Evolutionary conservation across 2,329 filamentous ascomycete genomes (phyloP).

Genomic region (Penicillium sp.): DNA sequence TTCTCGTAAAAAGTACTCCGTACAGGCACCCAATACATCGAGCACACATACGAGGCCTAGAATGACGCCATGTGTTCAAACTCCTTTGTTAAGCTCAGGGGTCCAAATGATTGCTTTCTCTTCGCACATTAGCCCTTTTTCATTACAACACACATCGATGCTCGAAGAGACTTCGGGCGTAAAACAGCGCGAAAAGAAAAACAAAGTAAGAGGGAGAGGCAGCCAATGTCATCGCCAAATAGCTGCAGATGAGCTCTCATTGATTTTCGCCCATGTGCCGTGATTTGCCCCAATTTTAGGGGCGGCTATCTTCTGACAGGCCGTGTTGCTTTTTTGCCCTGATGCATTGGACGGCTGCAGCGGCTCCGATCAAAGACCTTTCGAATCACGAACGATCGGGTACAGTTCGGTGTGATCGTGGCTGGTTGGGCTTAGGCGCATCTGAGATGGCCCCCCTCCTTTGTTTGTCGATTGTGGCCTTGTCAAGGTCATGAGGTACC

Average conservation of each 20-base stretch:
- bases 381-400: constrained; percentile 13
- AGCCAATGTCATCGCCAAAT: constrained; percentile 4
- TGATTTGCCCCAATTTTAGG: background rate
- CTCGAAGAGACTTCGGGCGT: background rate
- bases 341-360: constrained; percentile 16
- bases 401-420: constrained; percentile 25
- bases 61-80: background rate
- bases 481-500: constrained; percentile 16
- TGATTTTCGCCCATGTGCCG: constrained; percentile 9
- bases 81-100: background rate
- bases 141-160: background rate
- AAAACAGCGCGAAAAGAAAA: background rate
- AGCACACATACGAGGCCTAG: background rate
- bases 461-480: constrained; percentile 21
- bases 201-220: background rate
- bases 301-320: constrained; percentile 26
- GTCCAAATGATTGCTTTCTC: background rate
- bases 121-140: background rate
- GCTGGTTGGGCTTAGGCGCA: constrained; percentile 13
- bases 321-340: constrained; percentile 21
- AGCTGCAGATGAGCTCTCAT: background rate
- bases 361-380: constrained; percentile 22
- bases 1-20: no score
- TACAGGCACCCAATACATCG: background rate
- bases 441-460: constrained; percentile 14